A percentile compares a stretch with the other conserved stretches of the same genome.
Evolutionary conservation across 306 rosid genomes (phyloP).

Genomic region (Medicago ruthenica): DNA sequence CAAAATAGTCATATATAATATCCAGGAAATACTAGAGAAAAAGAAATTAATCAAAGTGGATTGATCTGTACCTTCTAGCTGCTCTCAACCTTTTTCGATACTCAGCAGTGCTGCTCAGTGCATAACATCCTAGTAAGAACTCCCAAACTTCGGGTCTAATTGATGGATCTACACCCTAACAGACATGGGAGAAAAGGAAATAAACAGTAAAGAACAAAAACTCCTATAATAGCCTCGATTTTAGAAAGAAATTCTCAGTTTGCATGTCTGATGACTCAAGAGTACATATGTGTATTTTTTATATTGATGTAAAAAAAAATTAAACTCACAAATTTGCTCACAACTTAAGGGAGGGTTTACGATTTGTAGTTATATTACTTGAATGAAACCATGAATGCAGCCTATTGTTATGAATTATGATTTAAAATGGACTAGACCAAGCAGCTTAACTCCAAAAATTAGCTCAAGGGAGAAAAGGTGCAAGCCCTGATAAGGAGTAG

Average conservation of each 20-base stretch:
- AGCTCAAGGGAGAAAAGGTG: neutral
- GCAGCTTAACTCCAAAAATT: neutral
- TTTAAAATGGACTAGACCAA: neutral
- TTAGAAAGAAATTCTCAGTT: conserved; percentile 27
- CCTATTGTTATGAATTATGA: neutral
- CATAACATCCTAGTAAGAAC: conserved; percentile 92
- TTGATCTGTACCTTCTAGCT: conserved; percentile 74
- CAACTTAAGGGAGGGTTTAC: neutral
- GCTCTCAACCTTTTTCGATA: conserved; percentile 70
- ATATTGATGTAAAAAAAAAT: conserved; percentile 27
- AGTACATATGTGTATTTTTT: conserved; percentile 15
- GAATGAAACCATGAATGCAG: neutral
- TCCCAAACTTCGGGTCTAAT: conserved; percentile 95
- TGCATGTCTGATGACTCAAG: conserved; percentile 15
- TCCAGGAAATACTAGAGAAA: conserved; percentile 38
- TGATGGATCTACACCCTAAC: conserved; percentile 91
- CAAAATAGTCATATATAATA: conserved; percentile 32
- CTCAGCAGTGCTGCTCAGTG: conserved; percentile 74
- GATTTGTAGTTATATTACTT: neutral
- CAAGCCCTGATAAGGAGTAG: neutral
- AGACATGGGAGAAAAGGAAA: conserved; percentile 37
- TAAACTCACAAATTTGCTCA: conserved; percentile 13
- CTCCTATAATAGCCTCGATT: conserved; percentile 11
- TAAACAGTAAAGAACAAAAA: conserved; percentile 36
- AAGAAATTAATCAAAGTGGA: conserved; percentile 35